Evolutionary conservation across 345 rosid genomes (phyloP), one percentile per base, ranked within the genome.

Genomic region (Lepidium aucheri): DNA sequence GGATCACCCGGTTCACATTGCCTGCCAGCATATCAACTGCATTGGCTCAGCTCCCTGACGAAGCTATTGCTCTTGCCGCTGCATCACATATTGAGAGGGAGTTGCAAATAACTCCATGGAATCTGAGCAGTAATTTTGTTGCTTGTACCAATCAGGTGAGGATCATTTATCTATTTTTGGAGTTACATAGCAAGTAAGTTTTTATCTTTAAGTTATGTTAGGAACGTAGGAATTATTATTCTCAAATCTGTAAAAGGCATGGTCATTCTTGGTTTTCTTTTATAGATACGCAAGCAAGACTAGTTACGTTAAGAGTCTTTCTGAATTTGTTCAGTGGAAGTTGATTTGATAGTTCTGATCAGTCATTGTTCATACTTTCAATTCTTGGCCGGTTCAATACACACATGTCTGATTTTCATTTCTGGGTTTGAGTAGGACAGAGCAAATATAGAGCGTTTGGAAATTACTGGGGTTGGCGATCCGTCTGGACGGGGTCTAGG

Each of bases 391-490:
- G 18, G 46, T 33, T 39, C 2, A 4, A 65, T 49, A 9, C 61
- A 42, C 46, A 49, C 35, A 39, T 72, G 3, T 51, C 63, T 59
- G 47, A 47, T 52, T 67, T 28, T 73, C 22, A 22, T 60, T 73
- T 73, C 57, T 67, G 52, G 57, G 14, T 28, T 69, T 76, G 70
- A 76, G 72, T 87, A 94, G 99, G 99, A 86, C 60, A 83, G 92
- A 73, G 99, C 84, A 77, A 90, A 85, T 75, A 85, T 94, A 78
- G 99, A 94, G 80, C 99, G 97, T 42, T 79, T 94, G 64, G 97
- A 94, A 81, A 94, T 94, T 63, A 88, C 97, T 60, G 99, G 99
- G 80, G 99, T 94, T 67, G 97, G 99, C 7, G 99, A 90, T 79
- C 99, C 99, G 36, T 88, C 99, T 53, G 99, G 97, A 39, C 82